phyloP scores from a whole-genome alignment of 768 basidiomycete genomes.

The Mrakia frigida region DNA sequence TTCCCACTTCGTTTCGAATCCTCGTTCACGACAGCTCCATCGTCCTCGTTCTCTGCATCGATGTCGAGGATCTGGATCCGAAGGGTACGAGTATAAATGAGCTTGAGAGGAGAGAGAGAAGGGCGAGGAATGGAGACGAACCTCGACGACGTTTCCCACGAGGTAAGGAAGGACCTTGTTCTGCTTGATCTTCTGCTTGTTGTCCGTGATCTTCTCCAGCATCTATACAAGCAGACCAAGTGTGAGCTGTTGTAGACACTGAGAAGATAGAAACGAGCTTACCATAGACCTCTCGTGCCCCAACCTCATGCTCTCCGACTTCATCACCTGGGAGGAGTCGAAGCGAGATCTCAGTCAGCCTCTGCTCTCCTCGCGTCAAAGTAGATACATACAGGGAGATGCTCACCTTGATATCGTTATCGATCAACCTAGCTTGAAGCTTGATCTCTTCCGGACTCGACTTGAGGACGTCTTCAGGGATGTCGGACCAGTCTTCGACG shows the following conservation, averaged over 20 bases:
- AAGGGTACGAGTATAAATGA: not conserved
- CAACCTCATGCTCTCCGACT: constrained; percentile 83
- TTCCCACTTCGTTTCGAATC: constrained; percentile 96
- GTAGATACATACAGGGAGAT: not conserved
- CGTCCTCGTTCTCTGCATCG: constrained; percentile 86
- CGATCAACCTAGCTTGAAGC: constrained; percentile 84
- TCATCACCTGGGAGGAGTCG: constrained; percentile 68
- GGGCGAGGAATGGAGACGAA: constrained; percentile 44
- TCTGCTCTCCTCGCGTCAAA: not conserved
- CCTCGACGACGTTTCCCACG: constrained; percentile 96
- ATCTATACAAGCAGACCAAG: constrained; percentile 52
- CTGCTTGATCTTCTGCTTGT: constrained; percentile 97
- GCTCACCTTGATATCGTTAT: constrained; percentile 89
- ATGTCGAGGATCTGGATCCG: constrained; percentile 75
- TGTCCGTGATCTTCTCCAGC: constrained; percentile 98
- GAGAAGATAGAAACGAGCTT: not conserved
- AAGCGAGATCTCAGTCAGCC: not conserved
- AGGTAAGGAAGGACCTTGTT: constrained; percentile 98
- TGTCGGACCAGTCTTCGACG: constrained; percentile 50
- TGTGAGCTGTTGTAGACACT: not conserved
- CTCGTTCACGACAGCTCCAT: constrained; percentile 90
- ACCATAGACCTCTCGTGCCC: constrained; percentile 75
- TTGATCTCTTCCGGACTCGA: constrained; percentile 78
- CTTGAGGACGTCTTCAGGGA: constrained; percentile 77
- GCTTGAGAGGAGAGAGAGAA: not conserved